These are phyloP conservation scores for Pleurotus tuoliensis DNA, from an alignment of 768 basidiomycete species.

Conservation along the genomic window DNA sequence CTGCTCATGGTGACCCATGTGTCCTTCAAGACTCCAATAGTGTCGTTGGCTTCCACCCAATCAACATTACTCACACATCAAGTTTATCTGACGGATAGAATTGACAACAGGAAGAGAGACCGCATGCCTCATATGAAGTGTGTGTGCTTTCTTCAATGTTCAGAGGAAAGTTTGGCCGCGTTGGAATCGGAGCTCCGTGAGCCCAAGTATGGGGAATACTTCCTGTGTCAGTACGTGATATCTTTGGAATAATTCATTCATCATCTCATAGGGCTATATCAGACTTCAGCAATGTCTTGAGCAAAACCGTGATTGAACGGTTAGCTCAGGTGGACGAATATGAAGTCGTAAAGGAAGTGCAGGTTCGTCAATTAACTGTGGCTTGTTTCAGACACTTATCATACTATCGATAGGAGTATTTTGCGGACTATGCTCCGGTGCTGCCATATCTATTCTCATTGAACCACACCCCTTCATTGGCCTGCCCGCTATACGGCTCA, in stretches of 20 bases:
- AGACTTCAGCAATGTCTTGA: slow-evolving; percentile 97
- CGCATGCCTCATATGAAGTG: slow-evolving; percentile 97
- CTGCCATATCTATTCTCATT: slow-evolving; percentile 85
- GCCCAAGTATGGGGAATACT: slow-evolving; percentile 97
- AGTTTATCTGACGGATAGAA: slow-evolving; percentile 95
- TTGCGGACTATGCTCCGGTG: slow-evolving; percentile 92
- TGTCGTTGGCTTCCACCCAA: slow-evolving; percentile 92
- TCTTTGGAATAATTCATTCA: slow-evolving; percentile 26
- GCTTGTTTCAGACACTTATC: slow-evolving; percentile 4
- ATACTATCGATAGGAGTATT: slow-evolving; percentile 72
- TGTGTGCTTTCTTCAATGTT: slow-evolving; percentile 86
- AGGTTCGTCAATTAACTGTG: slow-evolving; percentile 47
- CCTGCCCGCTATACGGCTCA: slow-evolving; percentile 67
- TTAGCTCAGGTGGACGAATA: slow-evolving; percentile 93
- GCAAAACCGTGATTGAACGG: slow-evolving; percentile 86
- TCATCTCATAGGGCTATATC: slow-evolving; percentile 16
- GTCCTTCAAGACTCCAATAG: slow-evolving; percentile 79
- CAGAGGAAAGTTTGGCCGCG: slow-evolving; percentile 76
- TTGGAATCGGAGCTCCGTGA: slow-evolving; percentile 81
- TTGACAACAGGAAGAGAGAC: slow-evolving; percentile 91
- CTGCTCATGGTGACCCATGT: slow-evolving; percentile 5
- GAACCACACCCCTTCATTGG: slow-evolving; percentile 63
- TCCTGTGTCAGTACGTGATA: slow-evolving; percentile 93
- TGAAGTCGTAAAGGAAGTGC: slow-evolving; percentile 95
- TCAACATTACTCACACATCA: slow-evolving; percentile 91